Evolutionary conservation across 352 stramenopile species (phyloP).

Genomic region (Sclerospora graminicola): DNA sequence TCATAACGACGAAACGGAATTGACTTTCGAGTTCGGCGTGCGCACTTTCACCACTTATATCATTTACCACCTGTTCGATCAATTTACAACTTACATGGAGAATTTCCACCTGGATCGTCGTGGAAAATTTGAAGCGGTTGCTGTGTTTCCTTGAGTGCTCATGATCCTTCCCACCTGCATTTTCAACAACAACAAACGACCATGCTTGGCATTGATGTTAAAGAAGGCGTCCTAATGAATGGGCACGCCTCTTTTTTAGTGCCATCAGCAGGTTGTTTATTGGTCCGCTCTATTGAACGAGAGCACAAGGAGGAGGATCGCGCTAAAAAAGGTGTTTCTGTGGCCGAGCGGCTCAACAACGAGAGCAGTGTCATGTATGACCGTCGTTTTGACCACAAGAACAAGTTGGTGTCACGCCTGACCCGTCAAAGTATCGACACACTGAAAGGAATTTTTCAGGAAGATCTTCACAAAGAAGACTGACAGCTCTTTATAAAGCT

Average conservation of each 20-base stretch:
- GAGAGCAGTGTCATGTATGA: conserved; percentile 94
- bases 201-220: conserved; percentile 96
- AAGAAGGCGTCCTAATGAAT: conserved; percentile 96
- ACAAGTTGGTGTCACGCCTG: conserved; percentile 79
- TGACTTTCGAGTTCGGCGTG: conserved; percentile 89
- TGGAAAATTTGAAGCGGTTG: conserved; percentile 87
- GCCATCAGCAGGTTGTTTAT: conserved; percentile 49
- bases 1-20: conserved; percentile 87
- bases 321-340: conserved; percentile 89
- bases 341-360: conserved; percentile 96
- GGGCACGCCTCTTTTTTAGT: conserved; percentile 91
- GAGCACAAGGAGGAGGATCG: conserved; percentile 93
- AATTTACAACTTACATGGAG: conserved; percentile 97
- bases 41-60: conserved; percentile 99
- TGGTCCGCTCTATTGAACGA: conserved; percentile 94
- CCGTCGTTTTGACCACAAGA: conserved; percentile 93
- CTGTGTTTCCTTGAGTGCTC: conserved; percentile 91
- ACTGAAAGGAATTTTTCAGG: conserved; percentile 98
- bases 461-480: conserved; percentile 96
- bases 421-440: conserved; percentile 94
- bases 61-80: conserved; percentile 99
- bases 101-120: conserved; percentile 87
- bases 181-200: conserved; percentile 99
- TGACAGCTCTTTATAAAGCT: conserved; percentile 98
- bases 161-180: conserved; percentile 97